A percentile compares a stretch with the other conserved stretches of the same genome.
Evolutionary conservation across 352 stramenopile genomes (phyloP).

Genomic region (Phytopythium litorale): DNA sequence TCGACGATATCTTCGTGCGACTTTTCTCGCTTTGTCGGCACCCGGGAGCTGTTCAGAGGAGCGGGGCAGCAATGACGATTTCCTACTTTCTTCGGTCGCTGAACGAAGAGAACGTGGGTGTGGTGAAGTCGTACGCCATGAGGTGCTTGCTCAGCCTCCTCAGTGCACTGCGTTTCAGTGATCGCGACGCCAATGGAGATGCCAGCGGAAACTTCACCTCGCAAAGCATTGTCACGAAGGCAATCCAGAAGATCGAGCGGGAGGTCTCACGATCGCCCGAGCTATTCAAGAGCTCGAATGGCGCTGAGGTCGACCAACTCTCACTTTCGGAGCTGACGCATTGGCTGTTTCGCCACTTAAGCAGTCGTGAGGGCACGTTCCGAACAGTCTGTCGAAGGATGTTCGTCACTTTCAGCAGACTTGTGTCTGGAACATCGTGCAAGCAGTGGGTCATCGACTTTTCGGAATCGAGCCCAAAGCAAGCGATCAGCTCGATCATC

Average conservation of each 20-base stretch:
- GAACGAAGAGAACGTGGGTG: conserved; percentile 42
- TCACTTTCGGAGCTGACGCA: conserved; percentile 20
- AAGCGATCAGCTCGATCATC: conserved; percentile 28
- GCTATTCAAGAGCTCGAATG: conserved; percentile 29
- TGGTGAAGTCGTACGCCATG: conserved; percentile 57
- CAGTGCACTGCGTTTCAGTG: conserved; percentile 54
- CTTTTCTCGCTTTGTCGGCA: conserved; percentile 74
- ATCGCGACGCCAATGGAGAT: conserved; percentile 27
- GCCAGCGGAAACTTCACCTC: conserved; percentile 34
- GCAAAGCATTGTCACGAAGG: conserved; percentile 59
- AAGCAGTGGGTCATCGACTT: conserved; percentile 58
- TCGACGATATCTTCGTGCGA: conserved; percentile 57
- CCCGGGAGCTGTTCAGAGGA: conserved; percentile 51
- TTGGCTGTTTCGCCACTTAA: conserved; percentile 41
- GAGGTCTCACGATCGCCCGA: conserved; percentile 45
- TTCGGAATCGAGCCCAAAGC: conserved; percentile 11
- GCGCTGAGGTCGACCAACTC: conserved; percentile 5
- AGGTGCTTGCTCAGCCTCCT: conserved; percentile 69
- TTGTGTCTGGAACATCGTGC: conserved; percentile 32
- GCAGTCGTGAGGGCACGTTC: conserved; percentile 32
- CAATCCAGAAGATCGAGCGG: conserved; percentile 55
- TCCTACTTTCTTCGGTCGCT: conserved; percentile 66
- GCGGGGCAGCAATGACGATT: conserved; percentile 58
- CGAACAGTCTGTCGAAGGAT: conserved; percentile 34
- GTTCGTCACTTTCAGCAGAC: conserved; percentile 40